Base-by-base conservation (phyloP, 2,329 filamentous ascomycete genomes). In the Fusarium newnesense region DNA sequence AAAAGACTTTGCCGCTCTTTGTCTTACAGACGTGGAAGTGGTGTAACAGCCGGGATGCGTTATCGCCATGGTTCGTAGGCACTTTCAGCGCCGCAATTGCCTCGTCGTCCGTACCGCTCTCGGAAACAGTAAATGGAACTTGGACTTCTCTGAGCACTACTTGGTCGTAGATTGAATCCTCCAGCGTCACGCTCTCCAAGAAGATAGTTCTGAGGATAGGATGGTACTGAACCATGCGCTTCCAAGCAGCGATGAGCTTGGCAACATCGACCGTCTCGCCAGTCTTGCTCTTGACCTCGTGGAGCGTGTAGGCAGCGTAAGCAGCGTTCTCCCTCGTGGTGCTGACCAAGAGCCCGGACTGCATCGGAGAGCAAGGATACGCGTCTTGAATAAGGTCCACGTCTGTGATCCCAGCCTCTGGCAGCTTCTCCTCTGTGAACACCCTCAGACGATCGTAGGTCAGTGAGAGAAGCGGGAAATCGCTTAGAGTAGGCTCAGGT, bases 151-250 rank as follows among this genome's bases (percentile, higher is more conserved):
- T 78, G 12, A 87, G 76, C 4, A 87, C 79, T 8, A 87, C 80
- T 71, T 85, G 85, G 57, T 87, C 85, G 49, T 83, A 87, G 3
- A 87, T 78, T 1, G 85, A 84, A 12, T 84, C 80, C 8, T 75
- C 61, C 64, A 82, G 80, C 18, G 84, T 82, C 18, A 85, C 80
- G 30, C 85, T 87, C 60, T 85, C 84, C 42, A 83, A 81, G 61
- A 88, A 87, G 26, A 87, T 78, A 0, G 85, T 87, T 57, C 85
- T 77, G 46, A 87, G 75, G 13, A 85, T 83, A 0, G 84, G 68
- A 59, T 87, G 84, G 37, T 81, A 81, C 28, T 82, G 75, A 0
- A 83, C 80, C 2, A 87, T 80, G 34, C 82, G 80, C 52, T 84
- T 80, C 86, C 86, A 75, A 9, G 73, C 62, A 8, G 53, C n/a